Evolutionary conservation across 1,284 basidiomycete species (phyloP).

Genomic region (Cystobasidiaceae sp.): DNA sequence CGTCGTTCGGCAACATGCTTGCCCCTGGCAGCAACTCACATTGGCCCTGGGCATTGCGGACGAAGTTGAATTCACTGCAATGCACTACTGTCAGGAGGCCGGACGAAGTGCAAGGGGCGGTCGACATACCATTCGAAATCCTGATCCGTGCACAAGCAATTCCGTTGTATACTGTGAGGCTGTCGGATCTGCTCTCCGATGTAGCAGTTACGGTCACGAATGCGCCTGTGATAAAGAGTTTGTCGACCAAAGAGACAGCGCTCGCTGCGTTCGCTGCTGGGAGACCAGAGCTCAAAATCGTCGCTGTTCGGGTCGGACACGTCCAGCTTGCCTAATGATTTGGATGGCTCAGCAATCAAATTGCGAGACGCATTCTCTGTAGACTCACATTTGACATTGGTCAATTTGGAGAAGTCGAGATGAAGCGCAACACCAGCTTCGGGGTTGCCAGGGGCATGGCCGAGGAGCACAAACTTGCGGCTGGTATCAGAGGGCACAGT

Average conservation of each 20-base stretch:
- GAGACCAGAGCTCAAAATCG: conserved; percentile 94
- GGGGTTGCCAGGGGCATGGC: conserved; percentile 55
- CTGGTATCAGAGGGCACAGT: conserved; percentile 88
- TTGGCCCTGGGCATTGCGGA: conserved; percentile 60
- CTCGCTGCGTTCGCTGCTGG: conserved; percentile 71
- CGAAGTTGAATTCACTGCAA: conserved; percentile 85
- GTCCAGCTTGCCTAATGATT: conserved; percentile 62
- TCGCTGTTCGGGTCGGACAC: conserved; percentile 67
- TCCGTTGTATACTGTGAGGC: conserved; percentile 56
- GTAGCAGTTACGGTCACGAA: conserved; percentile 71
- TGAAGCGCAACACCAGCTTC: conserved; percentile 66
- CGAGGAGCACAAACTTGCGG: conserved; percentile 82
- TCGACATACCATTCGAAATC: conserved; percentile 93
- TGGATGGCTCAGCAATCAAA: conserved; percentile 25
- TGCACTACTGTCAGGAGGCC: too few relatives aligned
- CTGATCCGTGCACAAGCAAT: conserved; percentile 63
- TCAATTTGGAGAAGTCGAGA: conserved; percentile 80
- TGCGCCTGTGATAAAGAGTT: conserved; percentile 81
- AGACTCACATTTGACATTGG: conserved; percentile 66
- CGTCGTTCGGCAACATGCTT: conserved; percentile 52
- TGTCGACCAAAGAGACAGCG: conserved; percentile 79
- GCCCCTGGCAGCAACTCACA: conserved; percentile 72
- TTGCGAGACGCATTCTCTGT: too few relatives aligned
- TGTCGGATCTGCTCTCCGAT: conserved; percentile 64
- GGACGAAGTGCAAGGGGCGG: too few relatives aligned